A percentile compares a stretch with the other conserved stretches of the same genome.
Conservation (phyloP, 1,284 basidiomycete species). For the Bjerkandera adusta region DNA sequence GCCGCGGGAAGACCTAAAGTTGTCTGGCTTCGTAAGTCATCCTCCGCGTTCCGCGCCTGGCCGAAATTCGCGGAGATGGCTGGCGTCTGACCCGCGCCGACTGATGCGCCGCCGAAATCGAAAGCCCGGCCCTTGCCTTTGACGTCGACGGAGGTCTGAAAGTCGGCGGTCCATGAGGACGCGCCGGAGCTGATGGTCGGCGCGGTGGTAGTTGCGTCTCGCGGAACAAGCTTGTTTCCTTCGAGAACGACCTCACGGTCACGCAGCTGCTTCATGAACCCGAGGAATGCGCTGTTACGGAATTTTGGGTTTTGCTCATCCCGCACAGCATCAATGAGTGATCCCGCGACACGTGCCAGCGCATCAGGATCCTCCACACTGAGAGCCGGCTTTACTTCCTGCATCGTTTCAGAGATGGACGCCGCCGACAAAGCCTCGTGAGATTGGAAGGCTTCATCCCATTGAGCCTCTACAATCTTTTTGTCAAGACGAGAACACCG, state of each 20-base stretch:
- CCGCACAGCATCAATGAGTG: constrained; percentile 68
- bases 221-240: constrained; percentile 76
- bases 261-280: constrained; percentile 82
- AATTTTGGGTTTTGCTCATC: constrained; percentile 84
- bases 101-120: constrained; percentile 14
- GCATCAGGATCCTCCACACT: constrained; percentile 47
- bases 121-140: constrained; percentile 67
- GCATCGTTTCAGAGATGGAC: constrained; percentile 14
- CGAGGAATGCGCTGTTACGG: constrained; percentile 84
- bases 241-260: constrained; percentile 85
- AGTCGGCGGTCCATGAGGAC: constrained; percentile 19
- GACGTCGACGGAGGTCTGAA: constrained; percentile 35
- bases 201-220: no score
- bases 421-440: constrained; percentile 41
- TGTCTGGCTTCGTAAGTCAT: constrained; percentile 10
- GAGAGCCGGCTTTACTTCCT: constrained; percentile 19
- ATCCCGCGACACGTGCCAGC: constrained; percentile 72
- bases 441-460: constrained; percentile 63
- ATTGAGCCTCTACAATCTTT: constrained; percentile 36
- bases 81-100: constrained; percentile 1
- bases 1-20: constrained; percentile 25
- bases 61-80: not conserved
- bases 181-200: constrained; percentile 21
- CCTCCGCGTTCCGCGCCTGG: not conserved
- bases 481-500: not conserved